Evolutionary conservation across 225 moss, liverwort and hornwort species (phyloP), one percentile per base, ranked within the genome.

Genomic region (Rhytidiadelphus loreus): DNA sequence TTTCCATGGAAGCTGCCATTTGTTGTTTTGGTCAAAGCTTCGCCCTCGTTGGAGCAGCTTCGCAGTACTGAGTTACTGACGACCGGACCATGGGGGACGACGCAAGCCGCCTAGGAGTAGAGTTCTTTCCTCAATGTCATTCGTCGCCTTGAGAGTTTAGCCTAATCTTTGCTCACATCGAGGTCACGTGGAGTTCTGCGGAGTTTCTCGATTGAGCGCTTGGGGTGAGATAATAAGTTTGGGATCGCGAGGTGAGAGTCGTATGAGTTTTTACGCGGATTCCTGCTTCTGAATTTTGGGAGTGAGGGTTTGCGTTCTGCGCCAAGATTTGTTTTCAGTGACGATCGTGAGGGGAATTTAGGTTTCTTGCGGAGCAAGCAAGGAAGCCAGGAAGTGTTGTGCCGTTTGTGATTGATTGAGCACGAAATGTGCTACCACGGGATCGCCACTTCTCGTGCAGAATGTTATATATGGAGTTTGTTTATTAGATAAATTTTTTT

Each of bases 351-450:
- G 76, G 35, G 46, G 30, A 58, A 75, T 86, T 90, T 87, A 48
- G 82, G 82, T 73, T 90, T 58, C 89, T 87, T 89, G 73, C 33
- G 71, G 71, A 58, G 78, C 69, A 85, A 92, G 92, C 66, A 37
- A 88, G 20, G 44, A 61, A 46, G 37, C 59, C 20, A 88, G 25
- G 62, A 55, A 56, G 25, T 75, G 25, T 11, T 83, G 39, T 56
- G 79, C 20, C 30, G 50, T 61, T 11, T 83, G 88, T 37, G 86
- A 74, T 29, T 35, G 73, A 79, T 81, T 87, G 81, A 57, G 64
- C 13, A 17, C 60, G 55, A 74, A 74, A 88, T 87, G 87, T 77
- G 58, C 29, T 24, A 70, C 37, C 57, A 46, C 48, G 44, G 85
- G 59, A 90, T 90, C 68, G 61, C 61, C 22, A 70, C 57, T 41